Percentiles rank a stretch among this genome's conserved stretches.
phyloP scores from a whole-genome alignment of 1,284 basidiomycete species.

The Paramarasmius palmivorus region DNA sequence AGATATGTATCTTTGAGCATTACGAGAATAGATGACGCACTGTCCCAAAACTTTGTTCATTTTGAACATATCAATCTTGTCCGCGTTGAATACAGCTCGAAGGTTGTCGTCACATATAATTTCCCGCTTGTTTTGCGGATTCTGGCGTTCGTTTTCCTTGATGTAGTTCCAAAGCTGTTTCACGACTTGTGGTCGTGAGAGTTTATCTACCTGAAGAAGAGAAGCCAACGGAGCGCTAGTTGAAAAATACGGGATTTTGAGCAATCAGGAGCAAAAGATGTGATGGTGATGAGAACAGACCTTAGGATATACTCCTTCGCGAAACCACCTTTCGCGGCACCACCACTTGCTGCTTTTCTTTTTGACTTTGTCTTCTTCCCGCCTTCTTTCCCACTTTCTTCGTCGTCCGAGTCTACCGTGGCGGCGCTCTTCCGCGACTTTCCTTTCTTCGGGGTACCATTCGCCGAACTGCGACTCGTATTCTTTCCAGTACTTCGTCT shows the following conservation, averaged over 20 bases:
- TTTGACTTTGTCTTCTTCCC: conserved; percentile 35
- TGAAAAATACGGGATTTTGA: conserved; percentile 9
- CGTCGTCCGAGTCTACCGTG: conserved; percentile 58
- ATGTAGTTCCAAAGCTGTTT: conserved; percentile 88
- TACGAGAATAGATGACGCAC: conserved; percentile 45
- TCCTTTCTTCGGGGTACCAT: conserved; percentile 42
- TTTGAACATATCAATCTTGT: conserved; percentile 83
- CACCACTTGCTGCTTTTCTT: conserved; percentile 31
- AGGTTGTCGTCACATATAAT: conserved; percentile 78
- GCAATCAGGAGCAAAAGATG: conserved; percentile 11
- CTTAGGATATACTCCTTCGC: conserved; percentile 77
- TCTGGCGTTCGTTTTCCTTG: conserved; percentile 76
- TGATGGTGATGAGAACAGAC: conserved; percentile 34
- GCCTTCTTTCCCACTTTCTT: conserved; percentile 40
- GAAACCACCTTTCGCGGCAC: conserved; percentile 66
- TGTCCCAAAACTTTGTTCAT: conserved; percentile 84
- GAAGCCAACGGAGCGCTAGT: conserved; percentile 63
- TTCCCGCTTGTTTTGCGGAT: conserved; percentile 77
- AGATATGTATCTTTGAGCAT: not conserved
- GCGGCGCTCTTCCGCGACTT: conserved; percentile 52
- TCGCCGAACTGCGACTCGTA: conserved; percentile 29
- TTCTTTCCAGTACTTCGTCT: conserved; percentile 45
- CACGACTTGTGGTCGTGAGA: conserved; percentile 86
- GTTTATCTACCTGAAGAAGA: conserved; percentile 55
- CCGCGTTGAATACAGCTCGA: conserved; percentile 69